Evolutionary conservation across 208 protist species (phyloP), one percentile per base, ranked within the genome.

Genomic region (Herpetomonas tarakana): DNA sequence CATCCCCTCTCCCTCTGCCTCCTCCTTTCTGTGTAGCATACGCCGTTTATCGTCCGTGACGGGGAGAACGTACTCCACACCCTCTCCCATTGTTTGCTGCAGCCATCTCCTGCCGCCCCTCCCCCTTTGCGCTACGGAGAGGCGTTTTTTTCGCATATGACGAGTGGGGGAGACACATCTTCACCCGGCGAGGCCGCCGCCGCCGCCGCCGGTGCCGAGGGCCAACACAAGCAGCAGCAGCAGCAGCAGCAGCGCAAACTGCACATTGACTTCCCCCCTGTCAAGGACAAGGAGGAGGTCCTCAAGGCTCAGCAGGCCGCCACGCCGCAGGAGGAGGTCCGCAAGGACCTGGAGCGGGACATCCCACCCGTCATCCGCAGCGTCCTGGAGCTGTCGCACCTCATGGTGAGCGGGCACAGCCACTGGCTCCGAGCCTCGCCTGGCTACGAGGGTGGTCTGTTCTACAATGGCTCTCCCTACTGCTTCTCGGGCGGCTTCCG

Each of bases 401-500:
- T 91, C 6, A 88, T 83, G 59, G 79, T 91, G 82, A 90, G 74
- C 49, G 83, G 79, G 11, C 83, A 91, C 71, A 92, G 84, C 58
- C 85, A 89, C 46, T 86, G 67, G 60, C 76, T 92, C 29, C 73
- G 76, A 1, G 88, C 80, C 7, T 46, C 84, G 11, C 84, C 88
- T 2, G 88, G 88, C 4, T 91, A 86, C 65, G 76, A 89, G 31
- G 84, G 85, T 11, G 88, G 88, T 9, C 73, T 94, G 6, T 91
- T 91, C 51, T 86, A 91, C 65, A 71, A 78, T 26, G 84, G 85
- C 22, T 66, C 76, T 30, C 84, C 84, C 0, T 94, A 80, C 58
- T 94, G 88, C 68, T 92, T 91, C 57, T 72, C 88, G 7, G 83
- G 79, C 58, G 88, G 88, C 16, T 92, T 85, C 68, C 81, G 88